Percentiles rank a stretch among this genome's conserved stretches.
phyloP scores from a whole-genome alignment of 129 eudicot species.

The Pittosporum tobira region DNA sequence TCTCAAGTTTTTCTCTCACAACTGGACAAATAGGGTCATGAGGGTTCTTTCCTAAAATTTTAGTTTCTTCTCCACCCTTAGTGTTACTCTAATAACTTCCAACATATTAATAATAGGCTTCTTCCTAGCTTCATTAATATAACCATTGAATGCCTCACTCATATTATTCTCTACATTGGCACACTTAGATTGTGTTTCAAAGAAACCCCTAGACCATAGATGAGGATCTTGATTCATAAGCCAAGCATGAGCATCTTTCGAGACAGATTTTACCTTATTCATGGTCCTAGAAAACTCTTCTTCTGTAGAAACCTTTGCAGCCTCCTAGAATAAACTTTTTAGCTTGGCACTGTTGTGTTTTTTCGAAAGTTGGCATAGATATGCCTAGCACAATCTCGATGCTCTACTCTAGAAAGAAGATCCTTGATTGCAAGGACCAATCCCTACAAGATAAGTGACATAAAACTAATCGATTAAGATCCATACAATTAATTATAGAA shows the following conservation, averaged over 20 bases:
- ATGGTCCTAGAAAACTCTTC: neutral
- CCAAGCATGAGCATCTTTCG: neutral
- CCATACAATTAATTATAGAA: no score
- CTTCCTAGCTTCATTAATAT: neutral
- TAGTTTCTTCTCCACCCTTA: no score
- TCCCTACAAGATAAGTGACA: neutral
- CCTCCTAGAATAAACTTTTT: neutral
- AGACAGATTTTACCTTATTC: neutral
- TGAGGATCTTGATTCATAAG: neutral
- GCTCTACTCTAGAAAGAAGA: neutral
- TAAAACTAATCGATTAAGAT: no score
- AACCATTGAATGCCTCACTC: neutral
- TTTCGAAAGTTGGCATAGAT: neutral
- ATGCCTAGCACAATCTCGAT: neutral
- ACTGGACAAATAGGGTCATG: no score
- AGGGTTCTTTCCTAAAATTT: no score
- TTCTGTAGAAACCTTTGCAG: neutral
- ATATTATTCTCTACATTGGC: neutral
- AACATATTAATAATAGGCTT: slow-evolving; percentile 1
- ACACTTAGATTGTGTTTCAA: neutral
- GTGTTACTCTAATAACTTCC: neutral
- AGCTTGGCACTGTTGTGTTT: neutral
- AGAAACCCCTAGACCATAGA: neutral
- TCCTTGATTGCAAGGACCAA: neutral
- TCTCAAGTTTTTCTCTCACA: no score